A percentile compares a stretch with the other conserved stretches of the same genome.
Evolutionary conservation across 495 filamentous ascomycete species (phyloP).

Genomic region (Cetradonia linearis): DNA sequence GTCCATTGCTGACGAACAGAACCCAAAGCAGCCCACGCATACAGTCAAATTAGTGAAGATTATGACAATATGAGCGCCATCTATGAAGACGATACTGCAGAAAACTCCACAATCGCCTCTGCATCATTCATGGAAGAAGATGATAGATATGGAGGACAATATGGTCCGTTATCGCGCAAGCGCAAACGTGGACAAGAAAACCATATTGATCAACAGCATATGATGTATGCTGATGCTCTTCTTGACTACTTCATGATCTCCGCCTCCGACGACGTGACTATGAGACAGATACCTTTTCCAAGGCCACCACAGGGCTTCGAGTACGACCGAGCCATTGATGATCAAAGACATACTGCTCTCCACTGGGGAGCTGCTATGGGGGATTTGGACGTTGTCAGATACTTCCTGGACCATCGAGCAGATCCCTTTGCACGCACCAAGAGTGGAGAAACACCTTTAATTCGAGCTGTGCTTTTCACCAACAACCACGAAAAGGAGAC

Average conservation of each 20-base stretch:
- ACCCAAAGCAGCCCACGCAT: slow-evolving; percentile 17
- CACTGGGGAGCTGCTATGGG: slow-evolving; percentile 99
- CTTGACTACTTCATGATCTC: slow-evolving; percentile 90
- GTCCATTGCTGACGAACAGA: slow-evolving; percentile 19
- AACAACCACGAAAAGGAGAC: slow-evolving; percentile 89
- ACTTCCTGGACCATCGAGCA: slow-evolving; percentile 68
- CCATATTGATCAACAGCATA: slow-evolving; percentile 62
- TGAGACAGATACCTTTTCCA: slow-evolving; percentile 52
- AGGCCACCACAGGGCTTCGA: slow-evolving; percentile 73
- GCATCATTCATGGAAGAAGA: slow-evolving; percentile 77
- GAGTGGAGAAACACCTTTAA: slow-evolving; percentile 85
- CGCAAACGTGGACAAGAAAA: slow-evolving; percentile 59
- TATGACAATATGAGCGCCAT: slow-evolving; percentile 45
- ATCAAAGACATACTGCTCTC: slow-evolving; percentile 76
- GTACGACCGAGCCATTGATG: slow-evolving; percentile 79
- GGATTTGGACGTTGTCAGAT: slow-evolving; percentile 78
- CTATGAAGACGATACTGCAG: slow-evolving; percentile 71
- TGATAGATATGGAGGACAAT: slow-evolving; percentile 54
- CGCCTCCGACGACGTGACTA: slow-evolving; percentile 56
- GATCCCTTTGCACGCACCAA: slow-evolving; percentile 55
- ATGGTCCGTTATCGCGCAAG: slow-evolving; percentile 58
- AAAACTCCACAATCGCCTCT: slow-evolving; percentile 67
- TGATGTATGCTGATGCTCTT: slow-evolving; percentile 82
- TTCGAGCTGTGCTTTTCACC: slow-evolving; percentile 89
- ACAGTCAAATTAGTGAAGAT: slow-evolving; percentile 38